Evolutionary conservation across 2,329 filamentous ascomycete genomes (phyloP).

Genomic region (Aspergillus sp.): DNA sequence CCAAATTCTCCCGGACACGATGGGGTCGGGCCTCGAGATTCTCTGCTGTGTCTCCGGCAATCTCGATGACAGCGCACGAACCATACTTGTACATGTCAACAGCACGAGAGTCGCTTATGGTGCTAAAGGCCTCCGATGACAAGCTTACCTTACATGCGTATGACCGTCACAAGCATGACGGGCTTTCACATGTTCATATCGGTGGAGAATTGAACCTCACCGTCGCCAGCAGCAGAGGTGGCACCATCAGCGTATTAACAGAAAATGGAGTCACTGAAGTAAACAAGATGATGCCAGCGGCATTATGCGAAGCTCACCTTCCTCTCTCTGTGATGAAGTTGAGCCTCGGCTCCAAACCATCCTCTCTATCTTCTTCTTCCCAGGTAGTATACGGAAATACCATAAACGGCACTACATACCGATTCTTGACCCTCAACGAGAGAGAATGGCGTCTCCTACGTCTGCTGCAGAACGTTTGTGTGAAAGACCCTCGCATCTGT

Average conservation of each 20-base stretch:
- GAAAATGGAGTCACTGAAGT: slow-evolving; percentile 15
- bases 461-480: slow-evolving; percentile 63
- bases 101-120: slow-evolving; percentile 45
- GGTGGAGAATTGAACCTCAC: slow-evolving; percentile 38
- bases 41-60: slow-evolving; percentile 41
- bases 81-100: slow-evolving; percentile 49
- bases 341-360: slow-evolving; percentile 9
- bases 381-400: slow-evolving; percentile 56
- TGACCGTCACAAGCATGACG: slow-evolving; percentile 24
- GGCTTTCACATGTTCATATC: slow-evolving; percentile 33
- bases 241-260: slow-evolving; percentile 39
- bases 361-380: slow-evolving; percentile 12
- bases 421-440: slow-evolving; percentile 58
- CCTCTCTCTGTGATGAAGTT: slow-evolving; percentile 29
- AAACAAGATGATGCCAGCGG: slow-evolving; percentile 24
- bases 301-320: slow-evolving; percentile 25
- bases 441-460: slow-evolving; percentile 60
- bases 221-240: slow-evolving; percentile 45
- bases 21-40: slow-evolving; percentile 35
- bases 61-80: slow-evolving; percentile 41
- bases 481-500: slow-evolving; percentile 41
- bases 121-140: slow-evolving; percentile 35
- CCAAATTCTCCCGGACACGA: slow-evolving; percentile 34
- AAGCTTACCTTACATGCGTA: slow-evolving; percentile 28
- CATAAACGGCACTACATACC: slow-evolving; percentile 61